Evolutionary conservation across 2,329 filamentous ascomycete genomes (phyloP), one percentile per base, ranked within the genome.

Genomic region (Sporothrix brasiliensis): DNA sequence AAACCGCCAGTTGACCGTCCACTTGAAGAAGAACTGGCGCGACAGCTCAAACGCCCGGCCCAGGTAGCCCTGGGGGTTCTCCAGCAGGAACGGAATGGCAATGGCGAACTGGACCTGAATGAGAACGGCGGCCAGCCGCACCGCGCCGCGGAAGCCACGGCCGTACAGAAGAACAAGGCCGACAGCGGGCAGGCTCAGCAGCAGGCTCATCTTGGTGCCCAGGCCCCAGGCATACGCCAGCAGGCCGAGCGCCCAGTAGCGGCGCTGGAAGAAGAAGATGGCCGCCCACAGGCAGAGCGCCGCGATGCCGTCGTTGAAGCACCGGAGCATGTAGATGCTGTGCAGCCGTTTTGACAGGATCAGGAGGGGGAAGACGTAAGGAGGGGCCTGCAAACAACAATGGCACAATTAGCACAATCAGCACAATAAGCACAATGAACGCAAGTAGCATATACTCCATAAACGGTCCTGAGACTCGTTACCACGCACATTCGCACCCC

Each of bases 1-100:
- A 78, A 98, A 98, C 69, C 94, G 89, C 95, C 95, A 99, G 80
- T 99, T 99, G 75, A 99, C 95, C 0, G 95, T 99, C 95, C 95
- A 99, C 81, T 94, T 93, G 84, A 94, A 98, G 76, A 97, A 85
- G 81, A 99, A 99, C 75, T 92, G 89, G 69, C 95, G 87, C 61
- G 92, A 93, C 71, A 99, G 86, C 81, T 99, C 93, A 78, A 99
- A 99, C 0, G 95, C 93, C 73, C 91, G 86, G 61, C 87, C 86
- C 21, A 96, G 78, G 78, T 99, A 99, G 39, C 90, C 92, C 71
- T 81, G 79, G 24, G 89, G 80, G 75, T 93, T 91, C 53, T 82
- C 82, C 11, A 84, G 79, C 27, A 92, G 78, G 80, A 97, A 98
- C 0, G 93, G 93, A 56, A 83, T 76, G 61, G 82, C 86, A 47